Percentiles rank a stretch among this genome's conserved stretches.
These are phyloP conservation scores for Elongisporangium undulatum DNA, from an alignment of 352 stramenopile genomes.

Conservation along the genomic window DNA sequence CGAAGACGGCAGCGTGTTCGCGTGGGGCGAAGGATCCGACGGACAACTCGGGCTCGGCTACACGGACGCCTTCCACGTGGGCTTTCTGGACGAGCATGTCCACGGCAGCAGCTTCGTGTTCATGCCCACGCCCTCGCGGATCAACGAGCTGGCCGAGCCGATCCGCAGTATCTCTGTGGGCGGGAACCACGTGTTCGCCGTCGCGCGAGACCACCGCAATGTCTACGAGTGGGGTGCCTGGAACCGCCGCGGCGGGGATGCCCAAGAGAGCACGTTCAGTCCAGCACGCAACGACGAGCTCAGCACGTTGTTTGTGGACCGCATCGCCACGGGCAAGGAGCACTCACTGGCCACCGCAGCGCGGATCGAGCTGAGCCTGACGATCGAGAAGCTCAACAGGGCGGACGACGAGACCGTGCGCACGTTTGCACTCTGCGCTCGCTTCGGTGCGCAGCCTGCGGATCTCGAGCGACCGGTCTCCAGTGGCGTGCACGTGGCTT, in stretches of 20 bases:
- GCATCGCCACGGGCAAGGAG: slow-evolving; percentile 52
- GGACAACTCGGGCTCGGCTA: slow-evolving; percentile 64
- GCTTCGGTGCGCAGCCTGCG: slow-evolving; percentile 43
- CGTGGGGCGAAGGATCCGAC: slow-evolving; percentile 73
- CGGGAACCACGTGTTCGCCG: slow-evolving; percentile 67
- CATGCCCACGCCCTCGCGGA: slow-evolving; percentile 52
- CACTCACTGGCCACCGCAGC: slow-evolving; percentile 51
- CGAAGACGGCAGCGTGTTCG: slow-evolving; percentile 69
- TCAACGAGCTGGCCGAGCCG: slow-evolving; percentile 54
- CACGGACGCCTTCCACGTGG: slow-evolving; percentile 56
- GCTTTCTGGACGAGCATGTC: slow-evolving; percentile 65
- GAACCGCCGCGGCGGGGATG: slow-evolving; percentile 38
- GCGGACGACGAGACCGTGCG: slow-evolving; percentile 19
- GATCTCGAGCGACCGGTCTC: slow-evolving; percentile 34
- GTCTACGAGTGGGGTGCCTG: slow-evolving; percentile 75
- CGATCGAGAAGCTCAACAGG: slow-evolving; percentile 22
- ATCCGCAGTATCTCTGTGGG: slow-evolving; percentile 49
- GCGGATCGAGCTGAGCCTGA: slow-evolving; percentile 41
- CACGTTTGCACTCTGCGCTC: slow-evolving; percentile 36
- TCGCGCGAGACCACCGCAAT: slow-evolving; percentile 33
- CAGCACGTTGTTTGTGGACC: slow-evolving; percentile 36
- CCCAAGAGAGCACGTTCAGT: slow-evolving; percentile 47
- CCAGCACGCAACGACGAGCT: slow-evolving; percentile 42
- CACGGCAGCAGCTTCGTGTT: slow-evolving; percentile 73
- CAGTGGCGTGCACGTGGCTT: slow-evolving; percentile 22